Evolutionary conservation across 1,139 yeast genomes (phyloP), one percentile per base, ranked within the genome.

Genomic region (Geotrichum bryndzae): DNA sequence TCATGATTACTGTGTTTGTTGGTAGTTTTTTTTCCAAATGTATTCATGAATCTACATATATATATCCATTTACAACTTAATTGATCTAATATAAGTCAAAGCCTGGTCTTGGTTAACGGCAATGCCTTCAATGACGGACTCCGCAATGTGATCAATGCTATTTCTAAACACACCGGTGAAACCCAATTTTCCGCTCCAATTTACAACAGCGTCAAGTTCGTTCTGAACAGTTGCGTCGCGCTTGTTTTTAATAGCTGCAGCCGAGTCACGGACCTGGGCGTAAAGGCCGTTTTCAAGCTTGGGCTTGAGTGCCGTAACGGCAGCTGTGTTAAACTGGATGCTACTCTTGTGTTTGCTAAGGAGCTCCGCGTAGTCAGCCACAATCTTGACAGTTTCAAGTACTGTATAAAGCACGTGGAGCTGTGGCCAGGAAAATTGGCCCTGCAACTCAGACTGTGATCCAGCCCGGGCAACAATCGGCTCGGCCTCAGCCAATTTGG

Each of bases 341-440:
- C 69, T 62, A 63, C 61, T 52, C 50, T 66, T 59, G 65, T 61
- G 56, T 65, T 64, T 5, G 65, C 61, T 54, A 61, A 66, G 51
- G 67, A 69, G 66, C n/a, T 64, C 61, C 11, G 65, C 31, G 53
- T 67, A 70, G 2, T 67, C 68, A 10, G 60, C 55, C 4, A 69
- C 66, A 2, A 70, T 64, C 60, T 68, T 67, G 51, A 66, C 60
- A 1, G 76, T 70, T 54, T 75, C 78, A 8, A 73, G 55, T 1
- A 70, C 57, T 0, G 72, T 68, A 58, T 70, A 73, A 10, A 70
- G 65, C 25, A 65, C 54, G 60, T 76, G 78, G 57, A 70, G 62
- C 57, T 68, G 67, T 11, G 61, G 57, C 77, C 78, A 74, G 51
- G 65, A 56, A 41, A 41, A 41, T 41, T 41, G 23, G 18, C 48